Evolutionary conservation across 2,329 filamentous ascomycete genomes (phyloP).

Genomic region (Neofusicoccum kwambonambiense): DNA sequence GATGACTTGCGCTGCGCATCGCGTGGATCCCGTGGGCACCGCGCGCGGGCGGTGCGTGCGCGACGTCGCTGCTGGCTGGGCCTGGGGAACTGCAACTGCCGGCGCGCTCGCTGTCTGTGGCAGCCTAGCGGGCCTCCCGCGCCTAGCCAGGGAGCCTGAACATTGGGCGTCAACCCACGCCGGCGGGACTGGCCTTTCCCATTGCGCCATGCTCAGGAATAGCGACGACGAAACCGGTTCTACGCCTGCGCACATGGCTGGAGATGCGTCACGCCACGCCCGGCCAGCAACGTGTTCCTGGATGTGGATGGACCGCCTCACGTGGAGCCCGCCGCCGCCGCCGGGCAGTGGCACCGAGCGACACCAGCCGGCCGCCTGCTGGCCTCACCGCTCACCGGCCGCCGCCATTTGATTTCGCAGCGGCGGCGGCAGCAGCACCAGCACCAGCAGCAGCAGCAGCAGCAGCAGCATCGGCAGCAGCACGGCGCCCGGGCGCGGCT

Average conservation of each 20-base stretch:
- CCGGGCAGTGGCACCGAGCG: not conserved
- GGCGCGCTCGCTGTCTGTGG: not conserved
- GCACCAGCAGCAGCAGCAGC: too few species aligned
- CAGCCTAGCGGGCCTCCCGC: constrained; percentile 7
- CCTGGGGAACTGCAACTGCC: not conserved
- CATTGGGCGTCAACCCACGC: constrained; percentile 4
- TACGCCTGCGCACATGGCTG: not conserved
- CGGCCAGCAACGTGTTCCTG: constrained; percentile 13
- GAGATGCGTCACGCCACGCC: constrained; percentile 10
- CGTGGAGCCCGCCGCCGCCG: not conserved
- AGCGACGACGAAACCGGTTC: not conserved
- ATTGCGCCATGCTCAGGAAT: not conserved
- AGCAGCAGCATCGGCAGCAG: too few species aligned
- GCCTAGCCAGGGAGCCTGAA: not conserved
- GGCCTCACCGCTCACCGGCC: not conserved
- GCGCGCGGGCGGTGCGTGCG: not conserved
- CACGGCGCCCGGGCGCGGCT: too few species aligned
- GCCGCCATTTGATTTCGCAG: not conserved
- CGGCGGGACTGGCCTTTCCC: not conserved
- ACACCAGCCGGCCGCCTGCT: too few species aligned
- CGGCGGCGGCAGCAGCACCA: too few species aligned
- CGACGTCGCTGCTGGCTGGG: not conserved
- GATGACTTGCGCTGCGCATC: too few species aligned
- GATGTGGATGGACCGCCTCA: not conserved
- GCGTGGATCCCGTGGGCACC: not conserved